These are phyloP conservation scores for Dactylorhiza incarnata DNA, from an alignment of 106 monocot species.

Conservation along the genomic window DNA sequence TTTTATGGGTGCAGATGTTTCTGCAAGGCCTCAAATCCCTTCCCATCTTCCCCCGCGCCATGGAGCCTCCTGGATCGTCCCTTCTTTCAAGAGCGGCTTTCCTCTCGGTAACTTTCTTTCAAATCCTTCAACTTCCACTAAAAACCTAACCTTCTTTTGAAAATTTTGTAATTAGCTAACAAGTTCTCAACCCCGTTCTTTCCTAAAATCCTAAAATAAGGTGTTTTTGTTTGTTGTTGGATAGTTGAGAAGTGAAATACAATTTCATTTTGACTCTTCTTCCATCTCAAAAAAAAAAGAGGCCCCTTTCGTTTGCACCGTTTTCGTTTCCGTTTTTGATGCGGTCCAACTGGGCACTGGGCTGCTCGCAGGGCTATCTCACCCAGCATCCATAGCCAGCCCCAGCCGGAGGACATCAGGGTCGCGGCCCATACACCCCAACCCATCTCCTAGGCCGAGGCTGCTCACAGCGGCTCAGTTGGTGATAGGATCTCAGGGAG, in stretches of 20 bases:
- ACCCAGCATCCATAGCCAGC: too few species aligned
- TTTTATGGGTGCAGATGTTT: not conserved
- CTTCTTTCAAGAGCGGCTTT: constrained; percentile 23
- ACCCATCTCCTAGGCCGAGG: too few species aligned
- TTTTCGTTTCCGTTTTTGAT: too few species aligned
- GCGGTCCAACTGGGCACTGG: too few species aligned
- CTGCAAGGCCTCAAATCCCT: not conserved
- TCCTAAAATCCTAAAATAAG: not conserved
- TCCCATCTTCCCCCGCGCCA: not conserved
- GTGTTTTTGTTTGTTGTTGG: not conserved
- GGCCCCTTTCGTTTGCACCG: too few species aligned
- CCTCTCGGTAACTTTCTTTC: constrained; percentile 3
- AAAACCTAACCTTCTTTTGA: not conserved
- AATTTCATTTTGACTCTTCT: not conserved
- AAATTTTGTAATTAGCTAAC: not conserved
- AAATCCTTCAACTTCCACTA: not conserved
- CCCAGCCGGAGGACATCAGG: too few species aligned
- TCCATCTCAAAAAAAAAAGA: too few species aligned
- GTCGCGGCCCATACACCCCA: too few species aligned
- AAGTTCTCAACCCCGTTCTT: not conserved
- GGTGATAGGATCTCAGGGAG: too few species aligned
- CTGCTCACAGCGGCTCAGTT: too few species aligned
- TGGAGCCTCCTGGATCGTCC: not conserved
- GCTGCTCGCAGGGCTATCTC: too few species aligned
- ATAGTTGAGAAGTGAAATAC: too few species aligned